phyloP scores from a whole-genome alignment of 495 filamentous ascomycete genomes.

The Xylaria intraflava region DNA sequence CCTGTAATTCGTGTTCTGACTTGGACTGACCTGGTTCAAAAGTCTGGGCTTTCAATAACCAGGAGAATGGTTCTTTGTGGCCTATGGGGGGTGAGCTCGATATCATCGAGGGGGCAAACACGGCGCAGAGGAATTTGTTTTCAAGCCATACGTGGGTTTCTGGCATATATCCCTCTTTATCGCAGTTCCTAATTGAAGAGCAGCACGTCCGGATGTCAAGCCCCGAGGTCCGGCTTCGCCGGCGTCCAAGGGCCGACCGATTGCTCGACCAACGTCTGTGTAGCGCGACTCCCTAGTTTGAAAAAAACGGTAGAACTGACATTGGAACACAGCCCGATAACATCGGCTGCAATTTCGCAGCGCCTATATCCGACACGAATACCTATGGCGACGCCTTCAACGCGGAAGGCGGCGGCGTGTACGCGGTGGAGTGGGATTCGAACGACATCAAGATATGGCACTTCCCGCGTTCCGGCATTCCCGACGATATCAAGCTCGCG shows the following conservation, averaged over 20 bases:
- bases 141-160: constrained; percentile 56
- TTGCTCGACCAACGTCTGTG: constrained; percentile 21
- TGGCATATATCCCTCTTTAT: constrained; percentile 20
- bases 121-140: constrained; percentile 53
- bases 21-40: background rate
- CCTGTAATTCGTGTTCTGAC: background rate
- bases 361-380: constrained; percentile 19
- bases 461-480: constrained; percentile 57
- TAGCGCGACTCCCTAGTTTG: background rate
- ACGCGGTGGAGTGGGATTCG: constrained; percentile 58
- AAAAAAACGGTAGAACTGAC: constrained; percentile 5
- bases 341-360: constrained; percentile 20
- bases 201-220: constrained; percentile 42
- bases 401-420: constrained; percentile 55
- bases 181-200: constrained; percentile 31
- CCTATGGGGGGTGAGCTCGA: constrained; percentile 70
- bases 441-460: constrained; percentile 63
- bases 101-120: constrained; percentile 74
- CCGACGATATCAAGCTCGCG: constrained; percentile 42
- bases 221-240: constrained; percentile 23
- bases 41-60: constrained; percentile 34
- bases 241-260: constrained; percentile 22
- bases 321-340: constrained; percentile 11
- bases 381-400: constrained; percentile 63
- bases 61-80: constrained; percentile 41